Base-by-base conservation (phyloP, 306 rosid genomes). In the Cucurbita argyrosperma region DNA sequence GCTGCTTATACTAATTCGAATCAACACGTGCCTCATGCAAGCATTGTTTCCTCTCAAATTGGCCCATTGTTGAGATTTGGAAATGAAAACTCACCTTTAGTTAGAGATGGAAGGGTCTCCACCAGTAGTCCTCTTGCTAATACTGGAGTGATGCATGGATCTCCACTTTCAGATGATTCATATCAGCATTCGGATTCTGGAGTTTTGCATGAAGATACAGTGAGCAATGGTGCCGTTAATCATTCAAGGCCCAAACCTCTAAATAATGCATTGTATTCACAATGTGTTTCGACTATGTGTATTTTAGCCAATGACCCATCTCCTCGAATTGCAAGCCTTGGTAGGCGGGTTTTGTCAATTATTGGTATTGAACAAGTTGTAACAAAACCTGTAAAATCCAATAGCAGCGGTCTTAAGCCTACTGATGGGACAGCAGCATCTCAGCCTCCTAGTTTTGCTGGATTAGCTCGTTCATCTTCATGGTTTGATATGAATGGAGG, bases 401-500 rank as follows among this genome's bases (percentile, higher is more conserved):
- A 65, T 52, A 79, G 76, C 75, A 72, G 76, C 54, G 80, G 86
- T 76, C 47, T 75, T 74, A 86, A 87, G 39, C 63, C 86, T 42
- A 80, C 85, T 77, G 97, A 91, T 74, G 50, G 80, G 51, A 47
- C 80, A 49, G 14, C 80, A 38, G 71, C 89, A 57, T 74, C 90
- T 75, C 74, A 75, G 4, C 77, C 74, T 72, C 84, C 84, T 55
- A 82, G n/a, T 76, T 82, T 84, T 84, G 83, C 87, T 60, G 96
- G 98, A 77, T 75, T 92, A 76, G 96, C 88, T 80, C 97, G 96
- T 54, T 95, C 97, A 0, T 88, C 96, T 69, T 91, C 99, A 14
- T 95, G 96, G 99, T 87, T 95, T 67, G 97, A 95, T 72, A 95
- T 95, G 96, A 91, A 90, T 80, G 96, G 91, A 79, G 99, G 99